Percentiles rank a stretch among this genome's conserved stretches.
phyloP scores from a whole-genome alignment of 2,329 filamentous ascomycete genomes.

The Penicillium sp. region DNA sequence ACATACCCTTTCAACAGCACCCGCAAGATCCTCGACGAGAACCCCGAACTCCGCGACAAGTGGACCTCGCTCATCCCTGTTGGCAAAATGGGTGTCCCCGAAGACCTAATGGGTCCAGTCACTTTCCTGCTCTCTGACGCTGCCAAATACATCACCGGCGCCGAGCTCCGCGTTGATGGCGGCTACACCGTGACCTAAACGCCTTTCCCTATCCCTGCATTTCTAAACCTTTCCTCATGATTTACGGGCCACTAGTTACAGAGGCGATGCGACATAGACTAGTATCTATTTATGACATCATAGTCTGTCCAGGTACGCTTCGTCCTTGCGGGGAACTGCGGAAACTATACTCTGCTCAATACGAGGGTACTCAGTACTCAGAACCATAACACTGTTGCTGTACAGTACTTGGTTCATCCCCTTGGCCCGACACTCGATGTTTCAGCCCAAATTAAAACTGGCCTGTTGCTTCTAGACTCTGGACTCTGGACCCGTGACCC shows the following conservation, averaged over 20 bases:
- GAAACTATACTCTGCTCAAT: too few species aligned
- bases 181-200: slow-evolving; percentile 76
- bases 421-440: too few species aligned
- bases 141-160: slow-evolving; percentile 66
- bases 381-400: too few species aligned
- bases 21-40: slow-evolving; percentile 89
- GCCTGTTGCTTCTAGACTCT: background rate
- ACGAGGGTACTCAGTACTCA: too few species aligned
- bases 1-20: slow-evolving; percentile 53
- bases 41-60: slow-evolving; percentile 80
- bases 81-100: slow-evolving; percentile 87
- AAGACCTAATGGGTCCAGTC: slow-evolving; percentile 90
- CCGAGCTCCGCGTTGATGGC: slow-evolving; percentile 76
- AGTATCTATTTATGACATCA: background rate
- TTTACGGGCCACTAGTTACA: slow-evolving; percentile 4
- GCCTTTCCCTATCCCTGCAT: background rate
- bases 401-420: too few species aligned
- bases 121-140: slow-evolving; percentile 81
- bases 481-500: background rate
- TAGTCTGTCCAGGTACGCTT: too few species aligned
- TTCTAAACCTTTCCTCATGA: slow-evolving; percentile 4
- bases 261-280: slow-evolving; percentile 16
- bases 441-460: background rate
- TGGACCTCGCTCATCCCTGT: slow-evolving; percentile 91
- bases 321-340: too few species aligned